Base-by-base conservation (phyloP, 768 basidiomycete genomes). In the Russula sp. region DNA sequence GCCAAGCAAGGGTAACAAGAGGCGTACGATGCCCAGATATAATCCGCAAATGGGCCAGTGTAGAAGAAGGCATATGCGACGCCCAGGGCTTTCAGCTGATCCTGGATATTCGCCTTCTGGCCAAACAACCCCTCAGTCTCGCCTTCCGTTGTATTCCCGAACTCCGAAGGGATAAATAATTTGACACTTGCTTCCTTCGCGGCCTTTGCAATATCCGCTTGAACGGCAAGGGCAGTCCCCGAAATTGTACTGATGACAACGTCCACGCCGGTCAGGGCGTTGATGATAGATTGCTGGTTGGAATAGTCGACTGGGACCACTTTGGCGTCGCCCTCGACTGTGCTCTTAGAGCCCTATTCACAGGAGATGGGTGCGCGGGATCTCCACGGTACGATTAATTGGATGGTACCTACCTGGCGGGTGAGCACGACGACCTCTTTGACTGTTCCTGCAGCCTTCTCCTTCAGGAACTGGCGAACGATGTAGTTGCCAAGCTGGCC, bases 161-260 rank as follows among this genome's bases (percentile, higher is more conserved):
- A 73, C 58, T 73, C 73, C 48, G 68, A 67, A 8, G 73, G 73
- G 7, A 71, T 63, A 56, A 74, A 74, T 16, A 74, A 65, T 56
- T 69, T 63, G 29, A 71, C 73, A 22, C 72, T 69, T 0, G 64
- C 71, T 38, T 56, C 56, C 62, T 69, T 72, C 2, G 67, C 65
- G 0, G 68, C 71, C 0, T 63, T 43, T 1, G 67, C 67, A 10
- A 72, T 60, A 1, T 32, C 22, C 4, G 11, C 32, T 60, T 72
- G 71, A 18, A 45, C 58, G 11, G 14, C 60, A 36, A 67, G 50
- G 29, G 32, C 39, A 11, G 48, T n/a, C 20, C 53, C 48, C 3
- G 52, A 2, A 18, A 68, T 60, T 7, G 67, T 57, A 10, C 56
- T 59, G 52, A 68, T 58, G 43, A 65, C 56, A n/a, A 64, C 57